phyloP scores from a whole-genome alignment of 2,329 filamentous ascomycete genomes.

The Emericellopsis atlantica region DNA sequence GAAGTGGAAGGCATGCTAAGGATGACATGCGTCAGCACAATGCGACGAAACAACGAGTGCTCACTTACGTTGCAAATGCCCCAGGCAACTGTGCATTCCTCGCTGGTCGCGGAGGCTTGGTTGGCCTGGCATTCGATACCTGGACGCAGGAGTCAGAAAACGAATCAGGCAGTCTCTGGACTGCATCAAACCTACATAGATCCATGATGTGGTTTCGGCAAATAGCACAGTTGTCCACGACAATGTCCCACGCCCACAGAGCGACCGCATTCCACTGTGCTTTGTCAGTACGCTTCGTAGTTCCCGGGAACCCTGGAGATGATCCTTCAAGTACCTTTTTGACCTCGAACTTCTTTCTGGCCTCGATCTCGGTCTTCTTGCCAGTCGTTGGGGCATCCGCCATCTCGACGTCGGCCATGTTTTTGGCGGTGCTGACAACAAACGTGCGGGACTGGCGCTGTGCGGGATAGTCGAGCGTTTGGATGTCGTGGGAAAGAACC shows the following conservation, averaged over 20 bases:
- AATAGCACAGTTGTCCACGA: conserved; percentile 98
- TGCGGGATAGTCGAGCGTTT: too few species aligned
- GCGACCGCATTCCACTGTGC: conserved; percentile 93
- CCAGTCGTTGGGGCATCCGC: conserved; percentile 60
- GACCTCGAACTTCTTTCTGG: conserved; percentile 94
- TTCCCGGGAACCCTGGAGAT: neutral
- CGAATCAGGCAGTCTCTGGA: neutral
- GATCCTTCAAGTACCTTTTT: conserved; percentile 65
- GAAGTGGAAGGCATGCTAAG: conserved; percentile 95
- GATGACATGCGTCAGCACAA: conserved; percentile 13
- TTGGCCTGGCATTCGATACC: conserved; percentile 98
- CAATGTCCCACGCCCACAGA: conserved; percentile 98
- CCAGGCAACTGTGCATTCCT: conserved; percentile 98
- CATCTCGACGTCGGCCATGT: conserved; percentile 96
- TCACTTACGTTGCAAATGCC: conserved; percentile 85
- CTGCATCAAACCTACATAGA: conserved; percentile 51
- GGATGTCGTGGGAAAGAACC: too few species aligned
- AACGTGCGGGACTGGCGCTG: too few species aligned
- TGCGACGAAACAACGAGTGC: neutral
- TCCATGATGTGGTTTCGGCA: conserved; percentile 99
- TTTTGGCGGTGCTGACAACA: conserved; percentile 3
- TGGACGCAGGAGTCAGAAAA: conserved; percentile 16
- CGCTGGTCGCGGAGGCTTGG: conserved; percentile 90
- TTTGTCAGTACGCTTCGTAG: conserved; percentile 5
- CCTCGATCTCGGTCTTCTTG: conserved; percentile 48